Base-by-base conservation (phyloP, 139 green algal species). In the Ettlia oleoabundans region DNA sequence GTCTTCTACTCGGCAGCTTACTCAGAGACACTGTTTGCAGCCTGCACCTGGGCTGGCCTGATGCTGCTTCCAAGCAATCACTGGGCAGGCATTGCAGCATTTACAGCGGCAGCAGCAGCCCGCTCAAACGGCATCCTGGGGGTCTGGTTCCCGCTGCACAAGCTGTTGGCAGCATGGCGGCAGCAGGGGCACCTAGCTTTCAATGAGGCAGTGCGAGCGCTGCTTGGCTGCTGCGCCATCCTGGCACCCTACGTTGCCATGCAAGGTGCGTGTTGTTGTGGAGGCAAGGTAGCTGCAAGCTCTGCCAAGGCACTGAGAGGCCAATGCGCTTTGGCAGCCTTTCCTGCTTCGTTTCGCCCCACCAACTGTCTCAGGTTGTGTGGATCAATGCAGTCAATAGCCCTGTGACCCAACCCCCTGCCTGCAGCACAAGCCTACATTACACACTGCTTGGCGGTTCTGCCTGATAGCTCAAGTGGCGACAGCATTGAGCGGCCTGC, bases 1-100 rank as follows among this genome's bases (percentile, higher is more conserved):
- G 88, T 95, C 1, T 98, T 98, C 90, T 90, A 95, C 63, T 91
- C 92, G 4, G 91, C 88, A 5, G 73, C 86, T 22, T 98, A 98
- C 88, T 95, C 95, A 1, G 96, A 98, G 82, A 84, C 86, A 10
- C 52, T 95, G 1, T 98, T 97, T 86, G 87, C 86, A 1, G 53
- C 84, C 0, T 67, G 88, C 53, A 94, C 88, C 41, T 92, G 96
- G 30, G 52, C 74, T 2, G 94, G 84, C 2, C 71, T 96, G 47
- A 91, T 89, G 67, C 78, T 86, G 43, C 72, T 82, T 24, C 78
- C 72, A 4, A 10, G 7, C 43, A 13, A 64, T 15, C 58, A 74
- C n/a, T 80, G 77, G 75, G 76, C 65, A 2, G 68, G 47, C 22
- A 78, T 79, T 18, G 62, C 67, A n/a, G 47, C 43, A 9, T 28